Base-by-base conservation (phyloP, 805 yeast genomes). In the Wickerhamiella galacta region DNA sequence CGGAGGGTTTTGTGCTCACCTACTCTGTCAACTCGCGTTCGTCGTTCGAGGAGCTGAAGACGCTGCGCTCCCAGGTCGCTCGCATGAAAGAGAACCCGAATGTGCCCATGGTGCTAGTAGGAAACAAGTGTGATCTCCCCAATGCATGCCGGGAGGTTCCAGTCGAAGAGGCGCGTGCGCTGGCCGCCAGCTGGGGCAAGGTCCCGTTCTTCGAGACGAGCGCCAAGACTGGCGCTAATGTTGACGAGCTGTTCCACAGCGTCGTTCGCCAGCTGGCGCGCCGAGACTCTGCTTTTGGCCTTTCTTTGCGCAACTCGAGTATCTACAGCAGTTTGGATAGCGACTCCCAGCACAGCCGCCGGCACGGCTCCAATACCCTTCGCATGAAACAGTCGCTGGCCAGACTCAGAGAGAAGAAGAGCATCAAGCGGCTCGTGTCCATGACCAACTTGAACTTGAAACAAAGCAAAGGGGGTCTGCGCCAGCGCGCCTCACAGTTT, bases 181-280 rank as follows among this genome's bases (percentile, higher is more conserved):
- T 82, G 4, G 79, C 93, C 19, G 77, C 77, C 40, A 69, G 70
- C 37, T 80, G 95, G 92, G 92, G 87, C 12, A 67, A 69, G 46
- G 90, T 80, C 2, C 94, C 94, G 16, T 87, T 85, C 48, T 81
- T 82, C 54, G 94, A 85, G 54, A 76, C 93, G 2, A 75, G 90
- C 46, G 96, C 98, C n/a, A 72, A 81, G 71, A 70, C 75, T 51
- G 73, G 76, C 53, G 74, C 82, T 43, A 81, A 82, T 48, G 92
- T 87, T 20, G 93, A 82, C 50, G 93, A 83, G 47, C 90, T 87
- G 0, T 90, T 85, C 47, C 65, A 75, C 22, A 93, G 80, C 51
- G 77, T 81, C 20, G 92, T 85, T 9, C 70, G 93, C 51, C 94
- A 82, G 48, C 81, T 85, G 37, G 80, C 77, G 68, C 65, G 83